Percentiles rank a stretch among this genome's conserved stretches.
Evolutionary conservation across 495 filamentous ascomycete genomes (phyloP).

Genomic region (Elaphomyces granulatus): DNA sequence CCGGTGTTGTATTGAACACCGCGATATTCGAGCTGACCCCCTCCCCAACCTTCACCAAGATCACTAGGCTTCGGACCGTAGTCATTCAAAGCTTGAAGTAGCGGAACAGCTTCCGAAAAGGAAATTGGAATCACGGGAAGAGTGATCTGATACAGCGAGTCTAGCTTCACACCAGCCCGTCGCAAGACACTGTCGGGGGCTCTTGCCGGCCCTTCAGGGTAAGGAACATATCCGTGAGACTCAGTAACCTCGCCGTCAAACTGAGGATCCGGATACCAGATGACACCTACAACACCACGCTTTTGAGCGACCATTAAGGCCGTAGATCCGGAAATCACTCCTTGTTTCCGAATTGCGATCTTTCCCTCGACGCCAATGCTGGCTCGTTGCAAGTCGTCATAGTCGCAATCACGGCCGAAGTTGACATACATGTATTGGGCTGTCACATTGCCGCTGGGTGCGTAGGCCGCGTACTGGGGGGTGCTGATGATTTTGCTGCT

Average conservation of each 20-base stretch:
- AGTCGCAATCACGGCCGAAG: too few relatives aligned
- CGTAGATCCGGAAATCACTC: too few relatives aligned
- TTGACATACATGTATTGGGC: too few relatives aligned
- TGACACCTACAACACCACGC: constrained; percentile 57
- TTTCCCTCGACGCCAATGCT: too few relatives aligned
- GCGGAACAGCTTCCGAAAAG: constrained; percentile 56
- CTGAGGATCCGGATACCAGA: constrained; percentile 65
- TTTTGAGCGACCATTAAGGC: constrained; percentile 66
- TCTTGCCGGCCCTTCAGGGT: constrained; percentile 62
- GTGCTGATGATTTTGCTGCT: constrained; percentile 64
- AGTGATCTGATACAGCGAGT: too few relatives aligned
- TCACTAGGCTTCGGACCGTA: constrained; percentile 50
- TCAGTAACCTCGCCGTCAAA: constrained; percentile 59
- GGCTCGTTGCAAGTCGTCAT: too few relatives aligned
- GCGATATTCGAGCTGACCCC: constrained; percentile 49
- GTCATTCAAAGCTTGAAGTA: constrained; percentile 62
- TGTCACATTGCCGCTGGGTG: too few relatives aligned
- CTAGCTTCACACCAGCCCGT: constrained; percentile 60
- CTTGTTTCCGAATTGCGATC: constrained; percentile 42
- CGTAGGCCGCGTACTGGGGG: too few relatives aligned
- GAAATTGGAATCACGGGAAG: constrained; percentile 74
- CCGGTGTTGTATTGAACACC: constrained; percentile 66
- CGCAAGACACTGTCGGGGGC: constrained; percentile 63
- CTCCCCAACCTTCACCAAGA: constrained; percentile 45
- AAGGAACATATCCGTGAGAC: constrained; percentile 49